Evolutionary conservation across 257 asterid genomes (phyloP).

Genomic region (Marsdenia floribunda): DNA sequence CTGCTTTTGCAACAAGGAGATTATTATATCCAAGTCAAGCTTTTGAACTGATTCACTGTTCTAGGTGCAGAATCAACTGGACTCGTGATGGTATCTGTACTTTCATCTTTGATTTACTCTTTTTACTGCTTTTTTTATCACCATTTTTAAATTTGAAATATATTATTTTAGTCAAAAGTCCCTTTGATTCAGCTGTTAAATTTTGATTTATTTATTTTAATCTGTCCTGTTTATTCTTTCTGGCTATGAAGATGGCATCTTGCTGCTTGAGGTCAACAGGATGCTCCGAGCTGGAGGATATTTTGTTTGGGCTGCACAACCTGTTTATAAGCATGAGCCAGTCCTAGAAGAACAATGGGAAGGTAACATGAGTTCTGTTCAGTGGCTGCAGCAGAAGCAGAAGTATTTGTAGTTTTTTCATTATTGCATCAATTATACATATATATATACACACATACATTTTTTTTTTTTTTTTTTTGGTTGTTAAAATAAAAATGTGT

Average conservation of each 20-base stretch:
- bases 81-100: constrained; percentile 75
- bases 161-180: neutral
- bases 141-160: constrained; percentile 22
- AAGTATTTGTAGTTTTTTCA: neutral
- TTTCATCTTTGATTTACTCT: neutral
- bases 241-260: constrained; percentile 65
- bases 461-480: too few species aligned
- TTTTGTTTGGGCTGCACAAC: constrained; percentile 97
- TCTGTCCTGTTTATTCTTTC: neutral
- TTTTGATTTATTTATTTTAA: neutral
- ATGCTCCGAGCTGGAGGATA: constrained; percentile 95
- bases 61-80: constrained; percentile 97
- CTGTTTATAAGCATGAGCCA: constrained; percentile 88
- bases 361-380: constrained; percentile 35
- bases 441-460: too few species aligned
- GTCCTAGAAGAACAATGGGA: constrained; percentile 85
- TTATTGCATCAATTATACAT: too few species aligned
- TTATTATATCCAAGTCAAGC: constrained; percentile 92
- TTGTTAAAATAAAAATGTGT: too few species aligned
- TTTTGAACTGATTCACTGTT: constrained; percentile 86
- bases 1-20: constrained; percentile 76
- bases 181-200: neutral
- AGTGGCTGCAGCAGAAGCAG: neutral
- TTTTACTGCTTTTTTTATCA: neutral
- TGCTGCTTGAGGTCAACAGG: constrained; percentile 92